Base-by-base conservation (phyloP, 495 filamentous ascomycete species). In the Aspergillus egyptiacus region DNA sequence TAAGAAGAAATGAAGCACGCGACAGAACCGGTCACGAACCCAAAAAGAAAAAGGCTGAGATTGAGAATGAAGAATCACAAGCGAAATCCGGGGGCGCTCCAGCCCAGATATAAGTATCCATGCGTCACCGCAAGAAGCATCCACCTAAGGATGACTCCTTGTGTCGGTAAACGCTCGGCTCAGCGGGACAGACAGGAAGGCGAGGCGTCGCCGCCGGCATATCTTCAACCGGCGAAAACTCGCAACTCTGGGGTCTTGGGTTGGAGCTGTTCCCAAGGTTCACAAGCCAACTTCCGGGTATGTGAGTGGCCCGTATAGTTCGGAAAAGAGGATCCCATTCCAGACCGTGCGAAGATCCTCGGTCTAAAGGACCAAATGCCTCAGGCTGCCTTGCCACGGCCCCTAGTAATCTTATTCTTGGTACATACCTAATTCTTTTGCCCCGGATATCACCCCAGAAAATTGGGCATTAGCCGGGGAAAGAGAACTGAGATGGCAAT, bases 121-220 rank as follows among this genome's bases (percentile, higher is more conserved):
- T 66, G 63, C 66, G 66, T 67, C 66, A 68, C 58, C 58, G 40
- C 15, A 22, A 27, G 15, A n/a, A n/a, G 5, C 23, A 42, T 42
- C 39, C 14, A 28, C 11, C 34, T 19, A 34, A 47, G 46, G 31
- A 48, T 48, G 46, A 48, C 46, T 48, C 49, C 44, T 47, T 41
- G 59, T 41, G 59, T 72, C 69, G 69, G 69, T 68, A 70, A 72
- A 69, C 57, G 59, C 63, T 72, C 69, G 69, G 69, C 60, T 70
- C 62, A 69, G 58, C 69, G 69, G 67, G 66, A 65, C 53, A 53
- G 63, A 32, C 48, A 54, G 39, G 55, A 55, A 53, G 34, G 15
- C 37, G 32, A 37, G 48, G 35, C 31, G 48, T 28, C 46, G 23
- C 51, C 37, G 36, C 46, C 54, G 58, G 46, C 46, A 49, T 42